Conservation (phyloP, 1,284 basidiomycete genomes). For the Microbotryum lychnidis-dioicae region DNA sequence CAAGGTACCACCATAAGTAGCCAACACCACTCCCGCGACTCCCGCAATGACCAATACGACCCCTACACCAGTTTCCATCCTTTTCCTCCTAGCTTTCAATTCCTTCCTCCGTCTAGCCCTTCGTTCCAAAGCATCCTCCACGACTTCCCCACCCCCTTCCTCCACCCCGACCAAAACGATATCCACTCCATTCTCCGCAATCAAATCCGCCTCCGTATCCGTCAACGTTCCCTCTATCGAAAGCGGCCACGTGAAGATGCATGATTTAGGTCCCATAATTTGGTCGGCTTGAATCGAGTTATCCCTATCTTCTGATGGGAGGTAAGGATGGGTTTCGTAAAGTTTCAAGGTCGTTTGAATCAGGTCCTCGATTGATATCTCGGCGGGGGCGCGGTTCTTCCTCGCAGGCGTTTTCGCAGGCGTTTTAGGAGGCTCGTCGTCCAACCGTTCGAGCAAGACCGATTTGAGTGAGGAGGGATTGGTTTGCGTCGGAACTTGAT, state of each 20-base stretch:
- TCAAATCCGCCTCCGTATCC: constrained; percentile 28
- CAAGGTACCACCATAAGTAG: constrained; percentile 3
- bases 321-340: constrained; percentile 22
- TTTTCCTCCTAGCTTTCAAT: neutral
- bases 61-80: constrained; percentile 4
- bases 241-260: constrained; percentile 31
- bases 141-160: constrained; percentile 2
- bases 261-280: constrained; percentile 33
- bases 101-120: neutral
- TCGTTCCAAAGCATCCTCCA: too few relatives aligned
- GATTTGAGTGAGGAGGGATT: too few relatives aligned
- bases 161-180: constrained; percentile 11
- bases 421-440: neutral
- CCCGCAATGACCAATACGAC: constrained; percentile 15
- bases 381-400: neutral
- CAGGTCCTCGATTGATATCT: constrained; percentile 25
- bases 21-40: constrained; percentile 17
- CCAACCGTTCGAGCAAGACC: neutral
- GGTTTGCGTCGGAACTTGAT: neutral
- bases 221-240: constrained; percentile 12
- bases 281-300: constrained; percentile 17
- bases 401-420: too few relatives aligned
- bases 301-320: neutral
- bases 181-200: constrained; percentile 17
- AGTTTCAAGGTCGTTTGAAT: constrained; percentile 27